Conservation (phyloP, 495 filamentous ascomycete genomes). For the Penicillium arizonense region DNA sequence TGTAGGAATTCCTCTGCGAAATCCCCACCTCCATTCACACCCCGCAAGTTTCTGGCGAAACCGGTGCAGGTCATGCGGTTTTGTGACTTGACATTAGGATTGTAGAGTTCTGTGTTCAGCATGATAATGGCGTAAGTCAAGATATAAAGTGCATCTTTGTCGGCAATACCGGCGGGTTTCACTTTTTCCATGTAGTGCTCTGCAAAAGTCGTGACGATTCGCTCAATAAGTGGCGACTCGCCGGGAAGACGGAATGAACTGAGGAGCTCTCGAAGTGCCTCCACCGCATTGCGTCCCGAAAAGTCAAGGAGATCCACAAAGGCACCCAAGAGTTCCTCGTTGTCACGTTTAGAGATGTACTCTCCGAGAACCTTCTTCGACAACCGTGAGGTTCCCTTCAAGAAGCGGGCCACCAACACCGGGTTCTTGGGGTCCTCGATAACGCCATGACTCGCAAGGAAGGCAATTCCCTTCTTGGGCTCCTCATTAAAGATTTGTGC, state of each 20-base stretch:
- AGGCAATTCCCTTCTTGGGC: conserved; percentile 86
- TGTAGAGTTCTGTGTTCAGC: conserved; percentile 93
- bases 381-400: conserved; percentile 80
- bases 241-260: conserved; percentile 94
- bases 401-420: conserved; percentile 70
- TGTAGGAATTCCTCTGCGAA: conserved; percentile 85
- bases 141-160: conserved; percentile 87
- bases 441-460: conserved; percentile 77
- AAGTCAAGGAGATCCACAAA: conserved; percentile 90
- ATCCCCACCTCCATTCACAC: conserved; percentile 81
- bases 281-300: conserved; percentile 77
- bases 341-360: conserved; percentile 84
- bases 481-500: conserved; percentile 93
- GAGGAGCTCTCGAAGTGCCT: conserved; percentile 82
- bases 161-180: conserved; percentile 71
- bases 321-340: conserved; percentile 74
- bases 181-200: conserved; percentile 79
- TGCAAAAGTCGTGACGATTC: conserved; percentile 83
- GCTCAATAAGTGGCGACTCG: conserved; percentile 88
- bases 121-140: conserved; percentile 96
- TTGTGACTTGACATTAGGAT: conserved; percentile 78
- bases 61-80: conserved; percentile 78
- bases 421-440: conserved; percentile 75
- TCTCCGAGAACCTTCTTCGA: conserved; percentile 92
- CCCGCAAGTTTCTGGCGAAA: conserved; percentile 85